These are phyloP conservation scores for Phytopythium delawarense DNA, from an alignment of 352 stramenopile genomes.

Conservation along the genomic window DNA sequence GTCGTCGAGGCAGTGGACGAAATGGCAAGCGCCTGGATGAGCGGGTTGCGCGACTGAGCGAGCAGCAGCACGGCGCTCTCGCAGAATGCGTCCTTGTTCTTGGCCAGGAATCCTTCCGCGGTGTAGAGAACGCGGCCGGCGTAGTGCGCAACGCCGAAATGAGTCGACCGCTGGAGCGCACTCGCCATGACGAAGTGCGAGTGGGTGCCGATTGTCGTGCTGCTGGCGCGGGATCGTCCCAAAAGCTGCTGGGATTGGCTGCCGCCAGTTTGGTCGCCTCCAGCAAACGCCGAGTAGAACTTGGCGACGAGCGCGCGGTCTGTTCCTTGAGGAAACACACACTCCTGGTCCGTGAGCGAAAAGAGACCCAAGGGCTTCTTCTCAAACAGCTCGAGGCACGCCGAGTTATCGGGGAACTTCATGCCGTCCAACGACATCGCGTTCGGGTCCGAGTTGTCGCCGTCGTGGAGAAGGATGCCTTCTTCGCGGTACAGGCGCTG, in stretches of 20 bases:
- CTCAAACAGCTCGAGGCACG: conserved; percentile 81
- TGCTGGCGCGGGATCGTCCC: conserved; percentile 1
- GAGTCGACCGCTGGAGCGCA: conserved; percentile 44
- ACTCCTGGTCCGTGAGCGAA: conserved; percentile 80
- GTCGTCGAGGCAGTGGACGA: conserved; percentile 7
- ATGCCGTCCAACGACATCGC: conserved; percentile 4
- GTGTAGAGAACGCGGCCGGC: conserved; percentile 80
- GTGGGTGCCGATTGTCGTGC: conserved; percentile 39
- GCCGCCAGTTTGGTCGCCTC: not conserved
- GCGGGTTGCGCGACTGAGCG: conserved; percentile 45
- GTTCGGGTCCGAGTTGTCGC: conserved; percentile 22
- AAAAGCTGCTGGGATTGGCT: not conserved
- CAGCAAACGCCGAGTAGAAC: conserved; percentile 66
- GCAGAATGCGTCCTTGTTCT: conserved; percentile 90
- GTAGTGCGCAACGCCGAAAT: conserved; percentile 88
- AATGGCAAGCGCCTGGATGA: conserved; percentile 54
- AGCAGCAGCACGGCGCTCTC: conserved; percentile 59
- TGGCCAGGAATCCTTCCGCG: conserved; percentile 78
- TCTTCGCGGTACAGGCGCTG: conserved; percentile 75
- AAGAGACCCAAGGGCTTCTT: conserved; percentile 74
- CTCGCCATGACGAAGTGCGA: conserved; percentile 48
- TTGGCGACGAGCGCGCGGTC: conserved; percentile 75
- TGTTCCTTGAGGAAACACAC: conserved; percentile 69
- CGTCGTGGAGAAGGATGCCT: conserved; percentile 65
- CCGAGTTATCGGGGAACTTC: conserved; percentile 68